phyloP scores from a whole-genome alignment of 805 yeast species.

The Teunomyces pallodes region DNA sequence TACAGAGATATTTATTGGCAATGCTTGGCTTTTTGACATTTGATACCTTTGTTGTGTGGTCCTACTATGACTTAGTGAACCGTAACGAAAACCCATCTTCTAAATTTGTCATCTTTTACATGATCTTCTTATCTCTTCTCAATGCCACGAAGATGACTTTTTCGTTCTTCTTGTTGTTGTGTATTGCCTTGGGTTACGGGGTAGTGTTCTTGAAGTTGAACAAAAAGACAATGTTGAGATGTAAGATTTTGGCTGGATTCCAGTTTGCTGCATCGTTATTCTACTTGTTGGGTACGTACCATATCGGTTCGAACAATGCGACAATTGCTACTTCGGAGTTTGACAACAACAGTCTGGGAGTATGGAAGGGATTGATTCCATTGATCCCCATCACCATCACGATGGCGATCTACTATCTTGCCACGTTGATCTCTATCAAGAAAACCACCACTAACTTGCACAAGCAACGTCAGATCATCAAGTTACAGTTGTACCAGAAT shows the following conservation, averaged over 20 bases:
- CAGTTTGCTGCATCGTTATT: constrained; percentile 36
- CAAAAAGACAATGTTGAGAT: constrained; percentile 63
- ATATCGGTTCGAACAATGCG: constrained; percentile 33
- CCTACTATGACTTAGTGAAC: constrained; percentile 83
- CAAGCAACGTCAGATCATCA: constrained; percentile 88
- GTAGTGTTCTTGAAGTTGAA: constrained; percentile 86
- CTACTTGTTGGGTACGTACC: constrained; percentile 35
- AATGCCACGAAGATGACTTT: constrained; percentile 78
- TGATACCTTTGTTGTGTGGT: constrained; percentile 88
- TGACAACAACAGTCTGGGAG: constrained; percentile 48
- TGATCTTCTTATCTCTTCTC: constrained; percentile 73
- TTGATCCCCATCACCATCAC: constrained; percentile 72
- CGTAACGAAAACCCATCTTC: constrained; percentile 44
- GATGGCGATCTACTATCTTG: constrained; percentile 68
- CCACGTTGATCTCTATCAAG: constrained; percentile 70
- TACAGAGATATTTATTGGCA: constrained; percentile 87
- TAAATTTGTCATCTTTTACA: constrained; percentile 64
- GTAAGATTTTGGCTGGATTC: constrained; percentile 40
- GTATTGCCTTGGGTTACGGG: constrained; percentile 91
- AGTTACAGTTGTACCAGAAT: constrained; percentile 79
- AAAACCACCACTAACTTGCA: constrained; percentile 70
- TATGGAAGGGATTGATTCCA: constrained; percentile 49
- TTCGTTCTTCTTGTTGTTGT: constrained; percentile 80
- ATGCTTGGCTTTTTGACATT: constrained; percentile 78
- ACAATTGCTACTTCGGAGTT: neutral